Evolutionary conservation across 108 stramenopile genomes (phyloP), one percentile per base, ranked within the genome.

Genomic region (Conticribra weissflogii): DNA sequence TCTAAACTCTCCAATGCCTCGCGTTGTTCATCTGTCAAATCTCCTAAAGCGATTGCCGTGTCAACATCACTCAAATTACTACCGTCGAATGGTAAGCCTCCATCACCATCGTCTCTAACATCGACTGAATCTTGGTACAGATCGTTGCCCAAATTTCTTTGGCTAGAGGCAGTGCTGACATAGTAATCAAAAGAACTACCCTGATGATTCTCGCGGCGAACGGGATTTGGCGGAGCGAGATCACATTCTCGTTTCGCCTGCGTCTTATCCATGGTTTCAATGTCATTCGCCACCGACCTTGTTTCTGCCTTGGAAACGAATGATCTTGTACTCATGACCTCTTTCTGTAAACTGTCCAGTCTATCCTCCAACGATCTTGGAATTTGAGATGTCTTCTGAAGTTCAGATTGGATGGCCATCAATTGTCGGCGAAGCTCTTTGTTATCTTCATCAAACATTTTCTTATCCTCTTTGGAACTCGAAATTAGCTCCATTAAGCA

Each of bases 401-500:
- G 30, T 48, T 66, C 54, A 2, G 36, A 61, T 53, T 36, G 63
- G 36, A 57, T 65, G 12, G 19, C 16, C 17, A 1, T 18, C 48
- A 78, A 41, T 27, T 78, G 77, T 0, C 31, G 33, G 5, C 77
- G 63, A 12, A 78, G 22, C 41, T 53, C 69, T 64, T 66, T 78
- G 34, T 69, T 59, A 41, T 78, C 77, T 33, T 61, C 22, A 12
- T 78, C 77, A 60, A 71, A 71, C 18, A 71, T 66, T 19, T 54
- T 33, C 48, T 71, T 78, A 33, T 78, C 77, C 18, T 78, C 77
- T 44, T 70, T 78, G 9, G 63, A 65, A 28, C 63, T 64, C 3
- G 68, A 60, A 54, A 78, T 78, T 0, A 78, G 63, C 58, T 78
- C 76, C 63, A 65, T 32, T 1, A 78, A 32, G 54, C 68, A 70